Evolutionary conservation across 306 rosid genomes (phyloP), one percentile per base, ranked within the genome.

Genomic region (Mimosa bimucronata): DNA sequence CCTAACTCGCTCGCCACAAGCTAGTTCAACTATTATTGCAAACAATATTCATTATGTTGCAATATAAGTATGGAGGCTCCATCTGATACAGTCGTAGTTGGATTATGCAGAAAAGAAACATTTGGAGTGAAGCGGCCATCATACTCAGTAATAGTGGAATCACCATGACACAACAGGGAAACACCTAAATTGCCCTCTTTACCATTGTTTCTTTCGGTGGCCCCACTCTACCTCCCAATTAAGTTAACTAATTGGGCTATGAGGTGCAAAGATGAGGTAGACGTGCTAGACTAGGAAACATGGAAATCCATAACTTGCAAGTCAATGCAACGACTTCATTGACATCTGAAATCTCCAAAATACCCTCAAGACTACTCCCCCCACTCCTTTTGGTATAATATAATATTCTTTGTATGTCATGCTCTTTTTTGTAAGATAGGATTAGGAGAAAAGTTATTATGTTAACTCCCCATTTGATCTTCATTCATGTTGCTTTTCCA

Each of bases 1-100:
- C 45, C 34, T 89, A 88, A 71, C 31, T 87, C 93, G 73, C 90
- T 30, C 52, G 2, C 83, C 80, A 65, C 66, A 85, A 81, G 69
- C 68, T 65, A 50, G 29, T 34, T 66, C 76, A 73, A 50, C 69
- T 82, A 2, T 62, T 76, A 85, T 52, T 40, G 34, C 71, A 78
- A 73, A 85, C 72, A 68, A 81, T 83, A 78, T 78, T 77, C 60
- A 74, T 38, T 61, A 15, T 29, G 50, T 73, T 70, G 75, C 13
- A 34, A 64, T 25, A 57, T 48, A 78, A 78, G 62, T 44, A 53
- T 62, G 29, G 9, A 67, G 25, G 21, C 38, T 31, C 28, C 68
- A 48, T 9, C 28, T 50, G 28, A 21, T 40, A 38, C 38, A 29
- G 21, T 48, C 6, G 40, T 45, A 26, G 29, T n/a, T 37, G 23